Base-by-base conservation (phyloP, 257 asterid species). In the Solanum phureja region DNA sequence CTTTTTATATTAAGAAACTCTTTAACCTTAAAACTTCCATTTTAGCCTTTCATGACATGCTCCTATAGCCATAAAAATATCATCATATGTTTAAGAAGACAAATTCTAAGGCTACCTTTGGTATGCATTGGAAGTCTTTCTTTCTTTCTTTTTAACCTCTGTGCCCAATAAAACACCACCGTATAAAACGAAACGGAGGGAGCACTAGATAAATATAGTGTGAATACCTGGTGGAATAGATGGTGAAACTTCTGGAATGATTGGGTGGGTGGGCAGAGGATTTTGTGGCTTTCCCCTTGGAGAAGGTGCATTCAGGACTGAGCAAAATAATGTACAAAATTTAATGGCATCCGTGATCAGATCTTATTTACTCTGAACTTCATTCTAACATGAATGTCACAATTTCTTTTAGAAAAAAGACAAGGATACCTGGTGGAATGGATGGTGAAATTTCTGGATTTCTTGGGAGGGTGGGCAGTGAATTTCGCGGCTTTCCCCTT, bases 351-450 rank as follows among this genome's bases (percentile, higher is more conserved):
- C 72, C 83, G 79, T 73, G 46, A 86, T 86, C 85, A 64, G 71
- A 86, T 40, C 56, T 52, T 42, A 84, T 83, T 75, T 21, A 60
- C 73, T 66, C 73, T 71, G 81, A 87, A 58, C 88, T 86, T 52
- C 83, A 87, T 34, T 56, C 76, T 71, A 76, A 88, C 24, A 81
- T 27, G 69, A 44, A 5, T 82, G 6, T 49, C 69, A 49, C 69
- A 46, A 10, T 82, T 82, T 29, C 27, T 10, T 49, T 31, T 18
- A 29, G 42, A 49, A 29, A 29, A 49, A 68, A 68, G 62, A 33
- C n/a, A 88, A 62, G 58, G 90, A 24, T 33, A 92, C 94, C 93
- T 60, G 94, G 94, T 10, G 93, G 92, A 86, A n/a, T 87, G 52
- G 94, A 89, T 37, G 92, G 92, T 69, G 93, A 91, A 87, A 87